Evolutionary conservation across 1,284 basidiomycete genomes (phyloP).

Genomic region (Trichosporon ovoides): DNA sequence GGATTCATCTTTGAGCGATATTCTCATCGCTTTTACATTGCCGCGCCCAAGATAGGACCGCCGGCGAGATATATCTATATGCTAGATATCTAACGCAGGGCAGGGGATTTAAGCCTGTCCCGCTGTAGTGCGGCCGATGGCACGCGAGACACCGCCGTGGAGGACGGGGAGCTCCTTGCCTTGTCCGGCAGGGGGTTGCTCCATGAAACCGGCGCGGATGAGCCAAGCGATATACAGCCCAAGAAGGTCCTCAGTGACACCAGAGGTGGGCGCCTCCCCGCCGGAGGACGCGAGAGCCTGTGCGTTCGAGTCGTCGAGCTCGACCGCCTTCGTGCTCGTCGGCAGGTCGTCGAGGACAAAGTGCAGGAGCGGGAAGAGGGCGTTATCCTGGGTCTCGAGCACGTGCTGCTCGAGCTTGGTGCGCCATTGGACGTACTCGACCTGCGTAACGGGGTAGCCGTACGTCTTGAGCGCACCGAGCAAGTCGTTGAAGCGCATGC

Average conservation of each 20-base stretch:
- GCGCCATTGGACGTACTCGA: constrained; percentile 91
- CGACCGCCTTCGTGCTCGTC: constrained; percentile 90
- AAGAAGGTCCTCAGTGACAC: constrained; percentile 72
- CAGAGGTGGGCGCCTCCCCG: constrained; percentile 54
- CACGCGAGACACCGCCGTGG: constrained; percentile 42
- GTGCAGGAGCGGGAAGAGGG: constrained; percentile 92
- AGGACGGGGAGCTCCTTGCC: constrained; percentile 44
- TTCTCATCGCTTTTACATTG: no score
- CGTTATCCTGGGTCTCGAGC: constrained; percentile 88
- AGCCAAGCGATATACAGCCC: constrained; percentile 94
- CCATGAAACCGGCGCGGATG: constrained; percentile 77
- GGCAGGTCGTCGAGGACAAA: constrained; percentile 97
- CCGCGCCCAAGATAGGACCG: no score
- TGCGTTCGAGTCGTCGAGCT: constrained; percentile 84
- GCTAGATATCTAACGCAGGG: neutral
- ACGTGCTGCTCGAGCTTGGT: constrained; percentile 90
- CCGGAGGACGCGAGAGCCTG: constrained; percentile 58
- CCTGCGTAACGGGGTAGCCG: constrained; percentile 71
- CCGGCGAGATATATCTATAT: neutral
- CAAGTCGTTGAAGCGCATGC: constrained; percentile 85
- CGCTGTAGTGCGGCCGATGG: constrained; percentile 48
- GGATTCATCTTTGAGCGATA: no score
- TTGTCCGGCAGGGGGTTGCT: constrained; percentile 52
- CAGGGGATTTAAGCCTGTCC: constrained; percentile 19
- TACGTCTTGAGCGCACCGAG: constrained; percentile 69